Evolutionary conservation across 139 green algal species (phyloP).

Genomic region (Chlorella sp.): DNA sequence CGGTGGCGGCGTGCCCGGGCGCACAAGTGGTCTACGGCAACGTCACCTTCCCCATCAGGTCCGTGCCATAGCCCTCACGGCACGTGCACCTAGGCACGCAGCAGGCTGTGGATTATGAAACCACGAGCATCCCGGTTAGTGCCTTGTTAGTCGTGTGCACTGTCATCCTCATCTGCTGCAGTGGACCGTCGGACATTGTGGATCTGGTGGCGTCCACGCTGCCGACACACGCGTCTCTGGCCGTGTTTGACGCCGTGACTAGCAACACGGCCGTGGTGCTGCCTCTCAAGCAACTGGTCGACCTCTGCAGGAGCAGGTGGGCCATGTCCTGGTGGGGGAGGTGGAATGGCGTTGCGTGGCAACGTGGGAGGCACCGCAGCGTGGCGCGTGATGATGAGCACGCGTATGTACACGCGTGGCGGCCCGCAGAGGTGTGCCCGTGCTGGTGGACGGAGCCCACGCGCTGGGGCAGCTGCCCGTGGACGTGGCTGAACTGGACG

Average conservation of each 20-base stretch:
- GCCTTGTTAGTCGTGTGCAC: not conserved
- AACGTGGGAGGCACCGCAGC: too few relatives aligned
- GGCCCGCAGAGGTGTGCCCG: constrained; percentile 43
- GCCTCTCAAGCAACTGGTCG: constrained; percentile 41
- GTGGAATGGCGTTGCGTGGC: too few relatives aligned
- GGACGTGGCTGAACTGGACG: constrained; percentile 13
- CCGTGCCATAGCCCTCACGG: not conserved
- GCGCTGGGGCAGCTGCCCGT: constrained; percentile 46
- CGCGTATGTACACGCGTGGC: not conserved
- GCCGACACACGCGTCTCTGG: constrained; percentile 32
- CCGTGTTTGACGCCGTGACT: constrained; percentile 60
- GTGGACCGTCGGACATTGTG: constrained; percentile 34
- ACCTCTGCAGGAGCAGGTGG: constrained; percentile 42
- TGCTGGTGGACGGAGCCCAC: constrained; percentile 60
- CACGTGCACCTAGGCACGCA: not conserved
- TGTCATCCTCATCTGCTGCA: too few relatives aligned
- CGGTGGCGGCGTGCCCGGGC: constrained; percentile 27
- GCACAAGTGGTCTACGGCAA: constrained; percentile 35
- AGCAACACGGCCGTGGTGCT: constrained; percentile 59
- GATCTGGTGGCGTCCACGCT: constrained; percentile 31
- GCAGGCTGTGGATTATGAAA: not conserved
- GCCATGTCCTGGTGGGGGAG: too few relatives aligned
- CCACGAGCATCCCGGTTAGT: not conserved
- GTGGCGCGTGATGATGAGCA: too few relatives aligned
- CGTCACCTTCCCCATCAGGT: constrained; percentile 42